Conservation (phyloP, 2,329 filamentous ascomycete genomes). For the Colletotrichum costaricense region DNA sequence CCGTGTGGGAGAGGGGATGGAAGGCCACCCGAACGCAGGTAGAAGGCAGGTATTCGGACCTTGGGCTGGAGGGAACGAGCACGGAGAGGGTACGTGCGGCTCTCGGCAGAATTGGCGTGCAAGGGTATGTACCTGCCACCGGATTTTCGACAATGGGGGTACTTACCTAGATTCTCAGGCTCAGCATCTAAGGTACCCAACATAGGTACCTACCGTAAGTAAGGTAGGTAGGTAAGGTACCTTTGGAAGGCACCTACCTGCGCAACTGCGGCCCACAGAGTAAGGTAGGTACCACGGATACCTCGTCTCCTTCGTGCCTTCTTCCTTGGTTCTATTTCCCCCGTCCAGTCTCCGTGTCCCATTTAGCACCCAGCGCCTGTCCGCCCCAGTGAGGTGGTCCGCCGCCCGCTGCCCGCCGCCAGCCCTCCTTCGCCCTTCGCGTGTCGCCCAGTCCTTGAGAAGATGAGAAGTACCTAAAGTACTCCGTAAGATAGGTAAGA, state of each 20-base stretch:
- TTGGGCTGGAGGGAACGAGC: background rate
- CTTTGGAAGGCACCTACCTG: too few species aligned
- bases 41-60: background rate
- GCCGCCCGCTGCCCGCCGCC: conserved; percentile 12
- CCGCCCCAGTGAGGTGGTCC: conserved; percentile 25
- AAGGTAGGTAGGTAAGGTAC: background rate
- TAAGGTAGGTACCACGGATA: too few species aligned
- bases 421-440: background rate
- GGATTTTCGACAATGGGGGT: background rate
- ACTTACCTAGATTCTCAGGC: background rate
- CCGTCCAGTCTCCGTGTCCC: background rate
- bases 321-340: background rate
- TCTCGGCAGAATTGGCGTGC: background rate
- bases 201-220: background rate
- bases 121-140: background rate
- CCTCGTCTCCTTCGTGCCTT: background rate
- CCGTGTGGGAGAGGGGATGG: background rate
- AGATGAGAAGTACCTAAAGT: too few species aligned
- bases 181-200: background rate
- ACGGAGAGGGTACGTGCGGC: background rate
- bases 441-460: background rate
- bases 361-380: background rate
- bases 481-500: too few species aligned
- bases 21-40: background rate
- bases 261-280: too few species aligned